Evolutionary conservation across 257 asterid species (phyloP).

Genomic region (Verbena officinalis): DNA sequence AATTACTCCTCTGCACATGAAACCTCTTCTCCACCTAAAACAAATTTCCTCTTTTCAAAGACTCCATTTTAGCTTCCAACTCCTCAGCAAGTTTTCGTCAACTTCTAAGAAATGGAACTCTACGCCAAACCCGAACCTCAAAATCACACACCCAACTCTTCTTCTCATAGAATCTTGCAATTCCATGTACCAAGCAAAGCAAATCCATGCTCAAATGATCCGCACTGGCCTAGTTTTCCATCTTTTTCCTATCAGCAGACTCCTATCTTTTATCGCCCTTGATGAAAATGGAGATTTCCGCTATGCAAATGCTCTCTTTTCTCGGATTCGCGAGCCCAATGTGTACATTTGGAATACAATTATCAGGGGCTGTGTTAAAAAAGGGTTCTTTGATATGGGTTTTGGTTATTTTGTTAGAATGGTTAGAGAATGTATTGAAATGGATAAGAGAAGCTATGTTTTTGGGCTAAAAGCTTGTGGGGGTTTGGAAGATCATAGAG

Average conservation of each 20-base stretch:
- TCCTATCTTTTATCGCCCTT: constrained; percentile 63
- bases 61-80: constrained; percentile 9
- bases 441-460: constrained; percentile 74
- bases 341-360: constrained; percentile 81
- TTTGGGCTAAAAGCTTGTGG: constrained; percentile 66
- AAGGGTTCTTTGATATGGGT: constrained; percentile 45
- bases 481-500: constrained; percentile 42
- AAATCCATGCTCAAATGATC: constrained; percentile 74
- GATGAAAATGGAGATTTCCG: constrained; percentile 55
- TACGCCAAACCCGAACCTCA: constrained; percentile 50
- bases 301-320: constrained; percentile 56
- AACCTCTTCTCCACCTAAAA: constrained; percentile 2
- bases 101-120: constrained; percentile 63
- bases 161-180: constrained; percentile 77
- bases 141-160: constrained; percentile 73
- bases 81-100: constrained; percentile 35
- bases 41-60: constrained; percentile 9
- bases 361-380: constrained; percentile 65
- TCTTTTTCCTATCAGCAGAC: constrained; percentile 73
- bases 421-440: constrained; percentile 53
- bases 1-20: constrained; percentile 15
- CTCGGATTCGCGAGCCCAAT: constrained; percentile 57
- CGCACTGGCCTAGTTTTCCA: constrained; percentile 70
- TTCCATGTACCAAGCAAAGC: constrained; percentile 70
- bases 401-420: constrained; percentile 54